Base-by-base conservation (phyloP, 108 stramenopile species). In the Chaetoceros muelleri region DNA sequence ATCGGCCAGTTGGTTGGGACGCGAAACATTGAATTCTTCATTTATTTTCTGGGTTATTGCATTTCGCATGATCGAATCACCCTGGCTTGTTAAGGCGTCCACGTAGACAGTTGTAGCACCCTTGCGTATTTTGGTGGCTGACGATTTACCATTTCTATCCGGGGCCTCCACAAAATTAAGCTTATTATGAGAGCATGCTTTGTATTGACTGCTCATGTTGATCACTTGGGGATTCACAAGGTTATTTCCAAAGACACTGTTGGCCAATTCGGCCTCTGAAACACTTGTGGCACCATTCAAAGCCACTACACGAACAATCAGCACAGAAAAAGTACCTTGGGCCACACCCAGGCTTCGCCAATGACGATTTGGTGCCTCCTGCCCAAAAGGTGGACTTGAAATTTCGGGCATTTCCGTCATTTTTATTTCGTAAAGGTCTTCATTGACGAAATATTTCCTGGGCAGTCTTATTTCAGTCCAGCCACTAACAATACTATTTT, bases 301-400 rank as follows among this genome's bases (percentile, higher is more conserved):
- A 27, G 67, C 64, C 3, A 29, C 21, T 20, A 67, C 71, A 28
- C 67, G 67, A 24, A 73, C 57, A 0, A 62, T 67, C 3, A 72
- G 52, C 34, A 72, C 66, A 17, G 30, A n/a, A n/a, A n/a, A n/a
- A n/a, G n/a, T n/a, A n/a, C n/a, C n/a, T n/a, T n/a, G n/a, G n/a
- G n/a, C n/a, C n/a, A n/a, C n/a, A n/a, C n/a, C n/a, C n/a, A n/a
- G n/a, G n/a, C n/a, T n/a, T n/a, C n/a, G n/a, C n/a, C n/a, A n/a
- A n/a, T n/a, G n/a, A 5, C 13, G 34, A 5, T 10, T 40, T 40
- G 34, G 34, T 10, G 34, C 34, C 5, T 40, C 34, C 13, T 40
- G 34, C 5, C 34, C 34, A 40, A 40, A 5, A 10, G 5, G 34
- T 10, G 13, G 8, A 40, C 13, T 40, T 13, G 13, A 10, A 5